Percentiles rank a stretch among this genome's conserved stretches.
phyloP scores from a whole-genome alignment of 2,329 filamentous ascomycete genomes.

The Fusarium coicis region DNA sequence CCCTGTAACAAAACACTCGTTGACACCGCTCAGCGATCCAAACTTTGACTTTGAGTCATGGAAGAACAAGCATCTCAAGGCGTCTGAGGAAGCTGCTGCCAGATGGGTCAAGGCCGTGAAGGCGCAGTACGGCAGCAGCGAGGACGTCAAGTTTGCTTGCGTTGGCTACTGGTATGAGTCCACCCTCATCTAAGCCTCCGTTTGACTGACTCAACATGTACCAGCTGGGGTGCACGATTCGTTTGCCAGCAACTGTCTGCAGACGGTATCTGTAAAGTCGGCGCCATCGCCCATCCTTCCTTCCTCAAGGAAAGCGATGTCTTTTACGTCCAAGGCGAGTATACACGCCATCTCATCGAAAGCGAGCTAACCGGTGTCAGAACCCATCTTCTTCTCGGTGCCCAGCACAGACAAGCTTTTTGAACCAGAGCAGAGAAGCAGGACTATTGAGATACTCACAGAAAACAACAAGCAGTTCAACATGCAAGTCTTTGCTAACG shows the following conservation, averaged over 20 bases:
- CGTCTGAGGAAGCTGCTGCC: background rate
- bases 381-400: background rate
- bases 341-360: accelerated
- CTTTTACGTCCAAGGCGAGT: background rate
- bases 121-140: background rate
- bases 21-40: background rate
- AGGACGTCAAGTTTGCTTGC: background rate
- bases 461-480: background rate
- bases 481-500: background rate
- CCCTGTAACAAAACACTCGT: background rate
- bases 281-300: background rate
- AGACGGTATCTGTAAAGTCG: background rate
- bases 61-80: background rate
- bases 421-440: background rate
- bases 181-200: accelerated
- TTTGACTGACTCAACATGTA: background rate
- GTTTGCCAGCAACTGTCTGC: background rate
- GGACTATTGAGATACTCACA: background rate
- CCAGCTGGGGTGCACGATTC: background rate
- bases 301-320: background rate
- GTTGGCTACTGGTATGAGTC: background rate
- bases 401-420: background rate
- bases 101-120: background rate
- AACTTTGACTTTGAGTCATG: background rate
- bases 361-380: background rate